Evolutionary conservation across 345 rosid genomes (phyloP), one percentile per base, ranked within the genome.

Genomic region (Rhodomyrtus tomentosa): DNA sequence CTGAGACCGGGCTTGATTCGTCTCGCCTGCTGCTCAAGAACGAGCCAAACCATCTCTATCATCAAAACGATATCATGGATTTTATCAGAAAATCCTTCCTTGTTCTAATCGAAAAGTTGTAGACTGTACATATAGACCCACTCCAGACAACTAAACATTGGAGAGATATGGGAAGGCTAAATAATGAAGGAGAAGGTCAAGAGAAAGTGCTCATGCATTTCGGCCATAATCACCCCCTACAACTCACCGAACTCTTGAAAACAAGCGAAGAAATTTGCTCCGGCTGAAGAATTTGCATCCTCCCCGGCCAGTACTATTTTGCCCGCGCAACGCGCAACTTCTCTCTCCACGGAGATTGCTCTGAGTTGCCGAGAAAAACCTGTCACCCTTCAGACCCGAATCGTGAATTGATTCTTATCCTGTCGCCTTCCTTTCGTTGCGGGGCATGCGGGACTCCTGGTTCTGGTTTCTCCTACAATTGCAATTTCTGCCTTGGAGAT

Each of bases 221-320:
- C 84, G 82, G 84, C 50, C 84, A 85, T 27, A 40, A 38, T 27
- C 87, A 85, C 40, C 73, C 59, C 62, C 68, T 72, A 18, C 82
- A 82, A 40, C 62, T 82, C 82, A 62, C 74, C 36, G 8, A n/a
- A 42, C 82, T 82, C 38, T 36, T 22, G 29, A 32, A n/a, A 15
- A 68, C 13, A 11, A 72, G 50, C 68, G 72, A 54, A 32, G 32
- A n/a, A 12, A 53, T 50, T 42, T 85, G 82, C 29, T 82, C 62
- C 5, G 82, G 87, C 3, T 82, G 87, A 10, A 21, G 62, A 55
- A 24, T 56, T 40, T 5, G 16, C 21, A 50, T 85, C 56, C 24
- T 85, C 8, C 68, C 84, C 1, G 29, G 49, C 25, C n/a, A n/a
- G 81, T 59, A 54, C 58, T 68, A 85, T 29, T 32, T 55, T 38